phyloP scores from a whole-genome alignment of 2,329 filamentous ascomycete species.

The Biscogniauxia mediterranea region DNA sequence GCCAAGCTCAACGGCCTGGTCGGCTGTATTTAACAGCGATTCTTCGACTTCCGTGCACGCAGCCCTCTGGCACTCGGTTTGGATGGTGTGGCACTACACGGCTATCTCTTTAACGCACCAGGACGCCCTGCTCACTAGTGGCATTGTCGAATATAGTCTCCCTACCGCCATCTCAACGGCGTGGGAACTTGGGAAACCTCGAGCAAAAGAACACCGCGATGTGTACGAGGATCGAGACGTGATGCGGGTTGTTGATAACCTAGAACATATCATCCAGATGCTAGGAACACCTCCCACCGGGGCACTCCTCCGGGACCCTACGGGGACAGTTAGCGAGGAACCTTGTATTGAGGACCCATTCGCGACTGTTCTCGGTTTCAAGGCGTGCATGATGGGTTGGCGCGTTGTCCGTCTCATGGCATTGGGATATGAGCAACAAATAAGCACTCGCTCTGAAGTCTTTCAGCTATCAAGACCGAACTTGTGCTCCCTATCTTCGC shows the following conservation, averaged over 20 bases:
- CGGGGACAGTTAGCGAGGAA: not conserved
- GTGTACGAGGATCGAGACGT: slow-evolving; percentile 14
- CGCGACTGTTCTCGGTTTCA: slow-evolving; percentile 12
- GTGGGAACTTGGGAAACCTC: slow-evolving; percentile 12
- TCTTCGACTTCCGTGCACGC: not conserved
- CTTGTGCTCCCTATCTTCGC: not conserved
- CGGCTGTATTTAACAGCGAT: slow-evolving; percentile 2
- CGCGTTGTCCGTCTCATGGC: slow-evolving; percentile 13
- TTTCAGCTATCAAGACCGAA: not conserved
- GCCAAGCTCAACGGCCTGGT: slow-evolving; percentile 5
- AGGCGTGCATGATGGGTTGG: slow-evolving; percentile 15
- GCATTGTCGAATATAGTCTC: slow-evolving; percentile 12
- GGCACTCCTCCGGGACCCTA: slow-evolving; percentile 1
- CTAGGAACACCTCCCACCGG: slow-evolving; percentile 5
- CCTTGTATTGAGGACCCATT: slow-evolving; percentile 14
- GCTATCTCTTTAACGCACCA: slow-evolving; percentile 12
- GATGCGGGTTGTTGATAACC: slow-evolving; percentile 9
- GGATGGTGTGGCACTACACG: slow-evolving; percentile 15
- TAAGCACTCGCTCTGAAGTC: slow-evolving; percentile 4
- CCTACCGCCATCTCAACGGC: slow-evolving; percentile 11
- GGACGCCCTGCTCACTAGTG: slow-evolving; percentile 11
- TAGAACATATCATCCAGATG: slow-evolving; percentile 11
- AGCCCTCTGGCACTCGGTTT: slow-evolving; percentile 11
- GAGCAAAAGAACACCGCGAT: slow-evolving; percentile 10
- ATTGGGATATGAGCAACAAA: slow-evolving; percentile 3